These are phyloP conservation scores for Rhizopus delemar DNA, from an alignment of 371 early-diverging fungal genomes.

Conservation along the genomic window DNA sequence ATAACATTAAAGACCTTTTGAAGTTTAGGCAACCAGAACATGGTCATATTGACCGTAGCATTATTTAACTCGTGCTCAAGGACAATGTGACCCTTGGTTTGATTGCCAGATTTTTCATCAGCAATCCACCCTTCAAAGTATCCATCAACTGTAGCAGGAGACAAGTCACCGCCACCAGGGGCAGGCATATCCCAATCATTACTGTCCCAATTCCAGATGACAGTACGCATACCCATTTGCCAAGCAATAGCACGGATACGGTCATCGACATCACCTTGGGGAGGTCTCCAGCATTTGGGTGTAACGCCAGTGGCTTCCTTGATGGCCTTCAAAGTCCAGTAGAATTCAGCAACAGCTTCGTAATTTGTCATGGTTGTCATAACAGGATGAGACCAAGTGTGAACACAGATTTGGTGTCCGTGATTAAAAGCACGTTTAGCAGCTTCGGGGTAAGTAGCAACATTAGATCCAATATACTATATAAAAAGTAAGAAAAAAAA, in stretches of 20 bases:
- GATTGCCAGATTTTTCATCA: constrained; percentile 31
- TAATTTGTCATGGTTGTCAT: constrained; percentile 57
- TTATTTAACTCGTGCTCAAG: constrained; percentile 54
- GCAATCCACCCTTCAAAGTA: constrained; percentile 41
- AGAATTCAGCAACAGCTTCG: constrained; percentile 58
- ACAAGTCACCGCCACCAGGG: constrained; percentile 39
- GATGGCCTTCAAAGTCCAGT: constrained; percentile 54
- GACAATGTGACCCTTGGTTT: constrained; percentile 43
- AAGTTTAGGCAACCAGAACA: constrained; percentile 46
- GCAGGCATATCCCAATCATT: constrained; percentile 47
- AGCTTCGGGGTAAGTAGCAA: constrained; percentile 28
- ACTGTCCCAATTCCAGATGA: constrained; percentile 38
- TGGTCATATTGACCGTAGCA: constrained; percentile 46
- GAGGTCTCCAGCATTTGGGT: constrained; percentile 59
- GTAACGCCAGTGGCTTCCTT: constrained; percentile 56
- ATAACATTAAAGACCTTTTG: constrained; percentile 44
- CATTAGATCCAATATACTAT: constrained; percentile 31
- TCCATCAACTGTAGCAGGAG: constrained; percentile 19
- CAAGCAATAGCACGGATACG: constrained; percentile 53
- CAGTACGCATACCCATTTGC: constrained; percentile 52
- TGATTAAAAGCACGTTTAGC: constrained; percentile 30
- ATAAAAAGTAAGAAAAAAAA: background rate
- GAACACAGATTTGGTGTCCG: constrained; percentile 37
- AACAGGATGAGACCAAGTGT: constrained; percentile 61
- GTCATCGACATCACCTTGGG: constrained; percentile 58